Percentiles rank a stretch among this genome's conserved stretches.
phyloP scores from a whole-genome alignment of 129 eudicot species.

The Sambucus nigra region DNA sequence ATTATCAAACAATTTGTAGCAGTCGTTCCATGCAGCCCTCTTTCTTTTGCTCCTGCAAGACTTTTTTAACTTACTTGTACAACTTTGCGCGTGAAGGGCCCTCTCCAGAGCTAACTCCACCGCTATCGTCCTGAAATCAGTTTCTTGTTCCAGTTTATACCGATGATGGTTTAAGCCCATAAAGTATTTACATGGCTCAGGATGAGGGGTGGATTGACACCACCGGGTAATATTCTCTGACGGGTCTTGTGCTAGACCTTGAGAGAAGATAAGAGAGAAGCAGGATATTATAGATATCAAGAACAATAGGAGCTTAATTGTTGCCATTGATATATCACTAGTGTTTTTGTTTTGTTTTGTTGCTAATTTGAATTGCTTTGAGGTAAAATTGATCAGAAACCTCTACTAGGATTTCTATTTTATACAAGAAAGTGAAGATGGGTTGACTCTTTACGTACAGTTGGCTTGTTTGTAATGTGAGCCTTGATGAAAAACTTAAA shows the following conservation, averaged over 20 bases:
- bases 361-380: not conserved
- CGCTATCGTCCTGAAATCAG: conserved; percentile 40
- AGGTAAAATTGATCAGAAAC: conserved; percentile 1
- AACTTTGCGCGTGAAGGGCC: conserved; percentile 36
- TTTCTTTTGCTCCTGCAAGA: conserved; percentile 31
- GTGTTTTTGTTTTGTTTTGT: not conserved
- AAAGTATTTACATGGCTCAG: conserved; percentile 53
- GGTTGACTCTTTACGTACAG: conserved; percentile 14
- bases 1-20: conserved; percentile 42
- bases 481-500: conserved; percentile 1
- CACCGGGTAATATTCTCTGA: conserved; percentile 31
- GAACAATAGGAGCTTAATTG: conserved; percentile 3
- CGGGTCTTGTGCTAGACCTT: conserved; percentile 7
- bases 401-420: conserved; percentile 2
- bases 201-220: conserved; percentile 79
- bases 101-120: conserved; percentile 43
- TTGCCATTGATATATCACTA: conserved; percentile 14
- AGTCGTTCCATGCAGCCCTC: conserved; percentile 48
- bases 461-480: conserved; percentile 25
- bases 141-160: conserved; percentile 18
- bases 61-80: conserved; percentile 18
- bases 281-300: not conserved
- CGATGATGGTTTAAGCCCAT: conserved; percentile 19
- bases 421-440: conserved; percentile 10
- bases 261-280: conserved; percentile 8